phyloP scores from a whole-genome alignment of 768 basidiomycete genomes.

The Leucosporidium yakuticum region DNA sequence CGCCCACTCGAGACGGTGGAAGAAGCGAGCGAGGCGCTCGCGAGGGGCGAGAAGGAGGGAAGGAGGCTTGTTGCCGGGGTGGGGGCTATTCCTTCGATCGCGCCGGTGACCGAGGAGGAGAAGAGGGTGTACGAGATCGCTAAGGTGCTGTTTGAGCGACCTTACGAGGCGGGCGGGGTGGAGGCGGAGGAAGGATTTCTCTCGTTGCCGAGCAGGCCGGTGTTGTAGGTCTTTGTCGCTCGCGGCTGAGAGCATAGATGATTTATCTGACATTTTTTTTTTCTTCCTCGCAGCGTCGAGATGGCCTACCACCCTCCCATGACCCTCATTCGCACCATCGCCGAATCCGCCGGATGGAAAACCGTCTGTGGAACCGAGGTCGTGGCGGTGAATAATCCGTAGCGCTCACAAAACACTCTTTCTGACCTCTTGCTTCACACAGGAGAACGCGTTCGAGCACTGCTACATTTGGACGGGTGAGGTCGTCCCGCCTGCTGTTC shows the following conservation, averaged over 20 bases:
- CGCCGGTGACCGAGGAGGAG: constrained; percentile 15
- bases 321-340: constrained; percentile 18
- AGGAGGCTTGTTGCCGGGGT: constrained; percentile 7
- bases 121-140: constrained; percentile 25
- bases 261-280: too few species aligned
- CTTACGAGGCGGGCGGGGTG: not conserved
- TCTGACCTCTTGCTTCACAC: not conserved
- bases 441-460: constrained; percentile 8
- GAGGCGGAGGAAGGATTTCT: not conserved
- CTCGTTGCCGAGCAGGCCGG: not conserved
- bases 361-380: constrained; percentile 26
- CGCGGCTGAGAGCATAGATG: too few species aligned
- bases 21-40: constrained; percentile 3
- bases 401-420: too few species aligned
- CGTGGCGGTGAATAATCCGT: not conserved
- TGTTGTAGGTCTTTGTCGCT: too few species aligned
- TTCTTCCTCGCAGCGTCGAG: too few species aligned
- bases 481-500: not conserved
- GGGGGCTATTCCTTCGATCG: constrained; percentile 24
- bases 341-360: constrained; percentile 7
- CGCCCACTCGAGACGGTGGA: constrained; percentile 6
- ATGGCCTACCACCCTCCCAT: constrained; percentile 1
- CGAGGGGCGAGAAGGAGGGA: not conserved
- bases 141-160: constrained; percentile 1
- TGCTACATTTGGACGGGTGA: constrained; percentile 14